phyloP scores from a whole-genome alignment of 1,139 yeast species.

The Kodamaea plutei region DNA sequence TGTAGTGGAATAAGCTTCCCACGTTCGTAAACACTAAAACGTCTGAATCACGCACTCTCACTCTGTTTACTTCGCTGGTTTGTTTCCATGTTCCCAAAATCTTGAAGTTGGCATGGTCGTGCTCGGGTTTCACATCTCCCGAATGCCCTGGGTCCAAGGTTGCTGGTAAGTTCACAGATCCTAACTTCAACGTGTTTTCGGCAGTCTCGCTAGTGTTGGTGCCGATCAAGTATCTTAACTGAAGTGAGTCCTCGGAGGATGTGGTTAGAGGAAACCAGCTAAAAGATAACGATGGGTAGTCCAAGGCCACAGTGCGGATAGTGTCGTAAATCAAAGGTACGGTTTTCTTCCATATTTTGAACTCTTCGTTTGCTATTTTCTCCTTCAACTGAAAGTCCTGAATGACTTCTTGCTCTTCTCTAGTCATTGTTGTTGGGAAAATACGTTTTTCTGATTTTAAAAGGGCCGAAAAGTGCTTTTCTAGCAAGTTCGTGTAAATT shows the following conservation, averaged over 20 bases:
- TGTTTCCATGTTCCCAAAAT: conserved; percentile 47
- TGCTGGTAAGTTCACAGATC: conserved; percentile 47
- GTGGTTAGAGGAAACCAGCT: conserved; percentile 45
- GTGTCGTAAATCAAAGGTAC: conserved; percentile 85
- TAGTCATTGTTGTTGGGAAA: conserved; percentile 14
- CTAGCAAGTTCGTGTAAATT: conserved; percentile 3
- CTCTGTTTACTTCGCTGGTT: conserved; percentile 50
- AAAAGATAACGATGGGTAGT: conserved; percentile 55
- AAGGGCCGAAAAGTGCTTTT: conserved; percentile 2
- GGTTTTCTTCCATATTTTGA: conserved; percentile 92
- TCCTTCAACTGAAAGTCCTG: conserved; percentile 47
- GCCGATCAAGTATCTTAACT: conserved; percentile 44
- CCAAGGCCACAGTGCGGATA: conserved; percentile 63
- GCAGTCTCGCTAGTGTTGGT: conserved; percentile 40
- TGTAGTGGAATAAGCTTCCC: conserved; percentile 45
- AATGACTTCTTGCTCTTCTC: conserved; percentile 29
- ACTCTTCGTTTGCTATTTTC: conserved; percentile 61
- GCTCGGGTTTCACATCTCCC: conserved; percentile 15
- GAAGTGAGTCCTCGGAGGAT: conserved; percentile 31
- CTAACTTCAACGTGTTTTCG: conserved; percentile 44
- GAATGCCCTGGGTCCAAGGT: conserved; percentile 39
- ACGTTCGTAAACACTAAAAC: conserved; percentile 49
- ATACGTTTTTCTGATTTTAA: neutral
- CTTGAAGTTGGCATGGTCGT: conserved; percentile 28
- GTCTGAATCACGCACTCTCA: conserved; percentile 31